Percentiles rank a stretch among this genome's conserved stretches.
These are phyloP conservation scores for Triticum turgidum DNA, from an alignment of 176 grass and related monocot genomes.

Conservation along the genomic window DNA sequence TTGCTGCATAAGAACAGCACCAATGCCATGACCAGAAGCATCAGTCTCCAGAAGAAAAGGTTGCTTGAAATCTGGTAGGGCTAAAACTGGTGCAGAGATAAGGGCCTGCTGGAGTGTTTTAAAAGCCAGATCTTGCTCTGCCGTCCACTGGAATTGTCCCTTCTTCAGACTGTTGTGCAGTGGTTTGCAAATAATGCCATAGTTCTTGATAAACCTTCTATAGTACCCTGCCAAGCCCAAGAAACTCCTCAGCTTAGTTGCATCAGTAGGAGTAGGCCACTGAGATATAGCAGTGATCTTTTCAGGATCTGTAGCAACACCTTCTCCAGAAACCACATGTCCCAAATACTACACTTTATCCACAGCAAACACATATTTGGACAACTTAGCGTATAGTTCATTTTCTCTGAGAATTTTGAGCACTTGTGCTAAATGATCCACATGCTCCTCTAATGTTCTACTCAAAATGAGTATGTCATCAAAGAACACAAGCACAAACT, in stretches of 20 bases:
- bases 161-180: neutral
- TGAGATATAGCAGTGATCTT: neutral
- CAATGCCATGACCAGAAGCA: neutral
- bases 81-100: neutral
- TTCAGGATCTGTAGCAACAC: neutral
- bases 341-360: too few relatives aligned
- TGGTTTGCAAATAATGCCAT: neutral
- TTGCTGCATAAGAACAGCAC: neutral
- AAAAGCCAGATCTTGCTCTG: accelerated
- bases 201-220: neutral
- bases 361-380: too few relatives aligned
- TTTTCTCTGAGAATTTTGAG: too few relatives aligned
- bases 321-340: neutral
- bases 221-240: neutral
- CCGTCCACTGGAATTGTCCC: neutral
- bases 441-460: too few relatives aligned
- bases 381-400: too few relatives aligned
- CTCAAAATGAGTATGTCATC: too few relatives aligned
- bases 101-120: neutral
- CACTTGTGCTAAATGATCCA: too few relatives aligned
- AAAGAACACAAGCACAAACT: too few relatives aligned
- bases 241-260: neutral
- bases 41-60: neutral
- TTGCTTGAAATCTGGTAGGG: neutral
- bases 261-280: neutral